Evolutionary conservation across 441 rosid species (phyloP).

Genomic region (Gossypium laxum): DNA sequence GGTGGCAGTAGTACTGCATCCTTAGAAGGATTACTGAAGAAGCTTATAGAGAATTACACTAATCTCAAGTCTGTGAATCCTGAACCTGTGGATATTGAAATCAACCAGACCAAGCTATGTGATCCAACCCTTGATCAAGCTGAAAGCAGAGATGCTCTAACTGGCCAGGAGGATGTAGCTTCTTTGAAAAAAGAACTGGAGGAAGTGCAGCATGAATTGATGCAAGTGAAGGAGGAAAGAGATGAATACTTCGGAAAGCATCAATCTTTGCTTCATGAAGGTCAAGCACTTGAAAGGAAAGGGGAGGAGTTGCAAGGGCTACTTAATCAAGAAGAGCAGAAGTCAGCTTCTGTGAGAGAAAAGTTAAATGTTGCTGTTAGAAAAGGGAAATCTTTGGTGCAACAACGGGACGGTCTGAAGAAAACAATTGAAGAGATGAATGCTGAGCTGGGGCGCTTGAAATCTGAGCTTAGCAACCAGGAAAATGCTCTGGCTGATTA

Average conservation of each 20-base stretch:
- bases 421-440: constrained; percentile 69
- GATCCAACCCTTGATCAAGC: constrained; percentile 24
- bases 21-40: constrained; percentile 56
- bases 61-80: constrained; percentile 29
- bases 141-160: constrained; percentile 34
- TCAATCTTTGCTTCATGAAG: constrained; percentile 49
- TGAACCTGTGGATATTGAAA: constrained; percentile 24
- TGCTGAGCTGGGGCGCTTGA: constrained; percentile 47
- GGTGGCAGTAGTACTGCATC: constrained; percentile 42
- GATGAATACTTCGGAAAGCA: constrained; percentile 51
- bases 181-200: constrained; percentile 66
- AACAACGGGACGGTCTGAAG: constrained; percentile 72
- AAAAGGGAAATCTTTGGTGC: constrained; percentile 95
- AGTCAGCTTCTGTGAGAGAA: constrained; percentile 69
- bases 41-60: constrained; percentile 54
- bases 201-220: constrained; percentile 47
- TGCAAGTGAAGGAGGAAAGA: constrained; percentile 59
- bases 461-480: constrained; percentile 49
- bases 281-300: constrained; percentile 52
- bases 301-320: constrained; percentile 52
- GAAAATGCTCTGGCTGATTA: constrained; percentile 46
- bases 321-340: constrained; percentile 83
- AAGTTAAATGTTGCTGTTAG: constrained; percentile 90
- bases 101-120: constrained; percentile 23
- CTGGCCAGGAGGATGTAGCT: constrained; percentile 32